Conservation (phyloP, 768 basidiomycete genomes). For the Lactarius vividus region DNA sequence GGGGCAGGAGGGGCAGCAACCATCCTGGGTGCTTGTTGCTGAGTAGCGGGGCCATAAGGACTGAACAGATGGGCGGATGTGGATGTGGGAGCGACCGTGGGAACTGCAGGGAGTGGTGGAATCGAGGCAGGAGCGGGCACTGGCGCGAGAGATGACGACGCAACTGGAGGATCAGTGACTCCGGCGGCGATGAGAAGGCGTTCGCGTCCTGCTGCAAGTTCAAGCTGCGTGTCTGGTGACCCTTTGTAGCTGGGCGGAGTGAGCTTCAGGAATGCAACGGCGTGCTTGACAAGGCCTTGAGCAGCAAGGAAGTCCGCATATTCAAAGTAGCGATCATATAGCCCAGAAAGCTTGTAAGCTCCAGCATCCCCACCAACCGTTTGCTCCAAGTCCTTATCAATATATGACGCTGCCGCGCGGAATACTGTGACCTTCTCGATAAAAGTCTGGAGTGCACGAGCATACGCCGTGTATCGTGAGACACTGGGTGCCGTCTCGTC, state of each 20-base stretch:
- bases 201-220: slow-evolving; percentile 46
- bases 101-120: slow-evolving; percentile 28
- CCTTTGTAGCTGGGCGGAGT: slow-evolving; percentile 80
- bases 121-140: slow-evolving; percentile 23
- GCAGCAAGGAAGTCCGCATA: slow-evolving; percentile 90
- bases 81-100: slow-evolving; percentile 26
- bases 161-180: slow-evolving; percentile 30
- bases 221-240: slow-evolving; percentile 40
- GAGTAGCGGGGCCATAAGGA: slow-evolving; percentile 28
- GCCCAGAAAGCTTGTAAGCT: slow-evolving; percentile 74
- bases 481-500: slow-evolving; percentile 42
- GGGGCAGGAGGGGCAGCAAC: slow-evolving; percentile 24
- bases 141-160: slow-evolving; percentile 30
- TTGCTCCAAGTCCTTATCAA: slow-evolving; percentile 62
- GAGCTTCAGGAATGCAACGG: slow-evolving; percentile 71
- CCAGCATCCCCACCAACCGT: slow-evolving; percentile 43
- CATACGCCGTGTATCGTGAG: slow-evolving; percentile 75
- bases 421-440: slow-evolving; percentile 97
- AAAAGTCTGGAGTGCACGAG: slow-evolving; percentile 85
- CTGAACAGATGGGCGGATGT: slow-evolving; percentile 14
- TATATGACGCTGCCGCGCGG: slow-evolving; percentile 78
- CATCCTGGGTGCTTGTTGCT: slow-evolving; percentile 28
- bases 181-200: slow-evolving; percentile 45
- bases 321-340: slow-evolving; percentile 95
- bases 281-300: slow-evolving; percentile 86